A percentile compares a stretch with the other conserved stretches of the same genome.
phyloP scores from a whole-genome alignment of 495 filamentous ascomycete genomes.

The Tuber calosporum region DNA sequence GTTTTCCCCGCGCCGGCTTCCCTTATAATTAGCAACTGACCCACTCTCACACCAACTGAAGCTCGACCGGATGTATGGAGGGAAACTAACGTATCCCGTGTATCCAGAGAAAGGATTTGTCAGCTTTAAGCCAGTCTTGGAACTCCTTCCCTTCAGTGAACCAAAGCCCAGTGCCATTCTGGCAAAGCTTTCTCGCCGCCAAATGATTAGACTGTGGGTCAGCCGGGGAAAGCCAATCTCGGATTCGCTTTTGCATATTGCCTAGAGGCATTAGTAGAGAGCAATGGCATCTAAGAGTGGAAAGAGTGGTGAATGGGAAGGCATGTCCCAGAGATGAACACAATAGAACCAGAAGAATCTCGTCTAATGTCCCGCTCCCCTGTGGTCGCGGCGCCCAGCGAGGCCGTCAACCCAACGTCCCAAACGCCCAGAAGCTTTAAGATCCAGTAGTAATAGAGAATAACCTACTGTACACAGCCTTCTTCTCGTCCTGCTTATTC shows the following conservation, averaged over 20 bases:
- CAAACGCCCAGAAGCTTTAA: neutral
- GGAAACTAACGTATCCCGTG: constrained; percentile 27
- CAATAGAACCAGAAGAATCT: neutral
- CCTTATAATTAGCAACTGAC: constrained; percentile 12
- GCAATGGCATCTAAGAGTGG: neutral
- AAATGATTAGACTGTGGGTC: constrained; percentile 15
- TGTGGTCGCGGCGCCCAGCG: neutral
- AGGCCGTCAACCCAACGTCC: neutral
- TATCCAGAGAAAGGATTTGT: constrained; percentile 19
- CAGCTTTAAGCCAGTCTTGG: constrained; percentile 10
- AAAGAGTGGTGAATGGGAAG: neutral
- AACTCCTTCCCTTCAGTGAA: constrained; percentile 12
- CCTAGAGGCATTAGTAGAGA: neutral
- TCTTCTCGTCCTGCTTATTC: constrained; percentile 5
- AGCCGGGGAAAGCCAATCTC: constrained; percentile 2
- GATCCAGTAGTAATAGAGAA: neutral
- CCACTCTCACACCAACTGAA: neutral
- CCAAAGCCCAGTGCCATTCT: constrained; percentile 21
- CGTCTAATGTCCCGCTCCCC: neutral
- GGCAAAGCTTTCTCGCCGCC: constrained; percentile 10
- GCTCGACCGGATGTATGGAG: no score
- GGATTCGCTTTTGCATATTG: neutral
- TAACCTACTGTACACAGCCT: neutral
- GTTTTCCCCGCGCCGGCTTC: constrained; percentile 42
- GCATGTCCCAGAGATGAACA: neutral